Evolutionary conservation across 176 grass and related monocot genomes (phyloP), one percentile per base, ranked within the genome.

Genomic region (Zizania latifolia): DNA sequence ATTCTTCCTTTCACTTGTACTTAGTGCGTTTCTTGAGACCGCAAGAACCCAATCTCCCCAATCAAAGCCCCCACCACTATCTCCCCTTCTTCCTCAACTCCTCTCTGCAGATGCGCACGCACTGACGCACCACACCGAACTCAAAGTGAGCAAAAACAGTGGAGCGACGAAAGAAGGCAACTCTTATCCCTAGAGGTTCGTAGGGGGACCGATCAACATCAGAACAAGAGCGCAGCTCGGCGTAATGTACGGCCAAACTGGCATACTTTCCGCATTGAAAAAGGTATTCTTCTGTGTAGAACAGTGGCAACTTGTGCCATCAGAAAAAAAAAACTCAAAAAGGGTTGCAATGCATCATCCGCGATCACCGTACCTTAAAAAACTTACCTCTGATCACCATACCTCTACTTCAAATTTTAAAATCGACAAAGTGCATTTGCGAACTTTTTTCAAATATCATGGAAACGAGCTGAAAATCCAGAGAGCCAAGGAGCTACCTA

Each of bases 201-300:
- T 41, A 16, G 59, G 68, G 68, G 80, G 68, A 36, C 54, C 85
- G 66, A 88, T 84, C 70, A 27, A 54, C 75, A 45, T 75, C 75
- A 21, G 68, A 87, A 37, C 33, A 74, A 67, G 63, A 17, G 62
- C 55, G 70, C 86, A 80, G 84, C 75, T 84, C 80, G 86, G 62
- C 81, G 62, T 45, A 79, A 83, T 83, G 80, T 78, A 50, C 73
- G 74, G 65, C 51, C 74, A 72, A 81, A 67, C 34, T 68, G 80
- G 61, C 75, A 71, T 62, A 75, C 75, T 87, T 87, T 87, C 78
- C 46, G 35, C 22, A 5, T 14, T 3, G 28, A 60, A 72, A 74
- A 43, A 28, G 28, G 37, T 41, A 43, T 9, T 65, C 10, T 78
- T 78, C 79, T 28, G 57, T 19, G 79, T 31, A 33, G 58, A 78